phyloP scores from a whole-genome alignment of 2,329 filamentous ascomycete species.

The Alternaria infectoria region DNA sequence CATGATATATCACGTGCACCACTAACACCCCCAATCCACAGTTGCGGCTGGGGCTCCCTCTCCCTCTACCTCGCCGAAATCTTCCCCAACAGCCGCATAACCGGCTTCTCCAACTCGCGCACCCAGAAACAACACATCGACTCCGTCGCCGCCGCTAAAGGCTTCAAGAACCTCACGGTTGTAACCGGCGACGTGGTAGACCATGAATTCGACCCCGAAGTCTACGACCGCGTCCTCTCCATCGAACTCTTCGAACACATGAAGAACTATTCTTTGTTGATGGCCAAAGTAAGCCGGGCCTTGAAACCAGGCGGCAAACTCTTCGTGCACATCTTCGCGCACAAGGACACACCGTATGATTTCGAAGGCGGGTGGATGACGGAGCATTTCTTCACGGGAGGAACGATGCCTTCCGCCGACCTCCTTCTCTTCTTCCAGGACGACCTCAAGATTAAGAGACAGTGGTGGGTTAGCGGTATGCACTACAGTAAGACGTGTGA shows the following conservation, averaged over 20 bases:
- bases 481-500: constrained; percentile 75
- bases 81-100: constrained; percentile 67
- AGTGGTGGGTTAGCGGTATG: constrained; percentile 75
- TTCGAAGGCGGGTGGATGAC: constrained; percentile 78
- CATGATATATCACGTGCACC: neutral
- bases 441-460: constrained; percentile 64
- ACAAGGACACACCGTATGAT: constrained; percentile 70
- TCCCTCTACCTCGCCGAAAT: constrained; percentile 70
- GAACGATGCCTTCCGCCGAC: constrained; percentile 73
- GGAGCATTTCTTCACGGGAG: constrained; percentile 74
- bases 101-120: constrained; percentile 72
- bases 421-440: constrained; percentile 71
- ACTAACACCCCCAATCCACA: constrained; percentile 34
- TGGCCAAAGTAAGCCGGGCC: constrained; percentile 66
- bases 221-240: constrained; percentile 70
- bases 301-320: constrained; percentile 69
- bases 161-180: constrained; percentile 65
- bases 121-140: constrained; percentile 74
- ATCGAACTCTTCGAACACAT: constrained; percentile 79
- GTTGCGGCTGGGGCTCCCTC: constrained; percentile 73
- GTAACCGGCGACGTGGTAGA: constrained; percentile 72
- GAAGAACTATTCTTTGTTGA: constrained; percentile 74
- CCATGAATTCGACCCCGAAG: constrained; percentile 65
- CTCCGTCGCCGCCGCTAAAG: constrained; percentile 60
- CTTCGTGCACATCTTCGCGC: constrained; percentile 72